Conservation (phyloP, 192 early-diverging fungal genomes). For the Podila clonocystis region DNA sequence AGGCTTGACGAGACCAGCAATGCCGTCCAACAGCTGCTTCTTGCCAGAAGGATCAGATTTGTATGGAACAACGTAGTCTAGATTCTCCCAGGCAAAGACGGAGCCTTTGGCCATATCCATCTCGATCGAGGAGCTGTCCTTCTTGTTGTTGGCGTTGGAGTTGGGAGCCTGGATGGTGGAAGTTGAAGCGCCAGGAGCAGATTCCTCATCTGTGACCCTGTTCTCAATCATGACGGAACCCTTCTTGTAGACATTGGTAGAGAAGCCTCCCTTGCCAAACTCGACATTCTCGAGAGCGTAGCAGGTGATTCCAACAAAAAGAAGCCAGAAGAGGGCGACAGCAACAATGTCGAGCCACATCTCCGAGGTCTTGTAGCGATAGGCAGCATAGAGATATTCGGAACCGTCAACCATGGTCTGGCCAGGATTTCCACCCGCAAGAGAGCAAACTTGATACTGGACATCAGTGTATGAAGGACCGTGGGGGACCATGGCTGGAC, state of each 20-base stretch:
- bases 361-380: conserved; percentile 64
- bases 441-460: conserved; percentile 65
- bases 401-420: conserved; percentile 64
- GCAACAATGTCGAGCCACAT: conserved; percentile 74
- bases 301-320: conserved; percentile 52
- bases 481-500: conserved; percentile 32
- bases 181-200: conserved; percentile 48
- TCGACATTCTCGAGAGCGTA: conserved; percentile 73
- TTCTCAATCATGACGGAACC: conserved; percentile 40
- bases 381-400: conserved; percentile 66
- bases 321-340: conserved; percentile 57
- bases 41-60: conserved; percentile 61
- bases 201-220: conserved; percentile 42
- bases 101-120: conserved; percentile 55
- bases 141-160: conserved; percentile 1
- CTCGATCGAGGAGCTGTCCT: conserved; percentile 47
- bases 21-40: conserved; percentile 71
- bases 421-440: conserved; percentile 70
- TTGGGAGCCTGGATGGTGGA: conserved; percentile 42
- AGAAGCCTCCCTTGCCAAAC: conserved; percentile 62
- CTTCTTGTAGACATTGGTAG: conserved; percentile 60
- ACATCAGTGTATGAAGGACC: conserved; percentile 49
- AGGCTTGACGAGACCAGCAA: conserved; percentile 75
- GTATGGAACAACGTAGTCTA: conserved; percentile 79
- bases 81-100: conserved; percentile 71